Conservation (phyloP, 129 eudicot species). For the Rutidosis leptorrhynchoides region DNA sequence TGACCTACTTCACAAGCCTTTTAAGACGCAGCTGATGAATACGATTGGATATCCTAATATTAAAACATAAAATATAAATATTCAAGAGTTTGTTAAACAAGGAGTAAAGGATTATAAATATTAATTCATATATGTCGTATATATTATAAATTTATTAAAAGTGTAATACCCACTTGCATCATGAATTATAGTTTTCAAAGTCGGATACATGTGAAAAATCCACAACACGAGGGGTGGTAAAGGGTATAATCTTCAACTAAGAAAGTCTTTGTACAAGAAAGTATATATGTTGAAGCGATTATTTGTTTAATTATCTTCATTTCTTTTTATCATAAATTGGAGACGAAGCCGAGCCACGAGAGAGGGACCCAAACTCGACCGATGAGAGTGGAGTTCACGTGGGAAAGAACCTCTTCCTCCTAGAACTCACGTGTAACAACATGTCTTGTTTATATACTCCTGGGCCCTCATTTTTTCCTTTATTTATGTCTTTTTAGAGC, state of each 20-base stretch:
- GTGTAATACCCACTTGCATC: conserved; percentile 27
- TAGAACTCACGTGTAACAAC: conserved; percentile 63
- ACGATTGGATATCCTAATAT: no score
- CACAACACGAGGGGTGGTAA: conserved; percentile 29
- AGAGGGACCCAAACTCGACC: conserved; percentile 31
- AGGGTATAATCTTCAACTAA: conserved; percentile 26
- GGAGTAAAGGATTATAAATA: no score
- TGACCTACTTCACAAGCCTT: no score
- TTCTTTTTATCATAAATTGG: no score
- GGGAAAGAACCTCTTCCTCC: conserved; percentile 43
- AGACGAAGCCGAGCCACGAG: conserved; percentile 24
- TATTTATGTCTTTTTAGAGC: no score
- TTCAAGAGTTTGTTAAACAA: no score
- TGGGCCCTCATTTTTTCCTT: conserved; percentile 34
- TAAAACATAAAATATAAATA: no score
- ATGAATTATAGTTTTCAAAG: conserved; percentile 29
- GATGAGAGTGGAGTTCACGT: conserved; percentile 56
- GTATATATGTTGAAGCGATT: no score
- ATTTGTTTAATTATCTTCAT: no score
- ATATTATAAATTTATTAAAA: no score
- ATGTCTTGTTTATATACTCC: conserved; percentile 54
- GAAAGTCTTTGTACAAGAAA: conserved; percentile 16
- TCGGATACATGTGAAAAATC: conserved; percentile 32
- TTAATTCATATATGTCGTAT: no score
- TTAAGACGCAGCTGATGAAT: no score